Base-by-base conservation (phyloP, 2,329 filamentous ascomycete genomes). In the Ramularia collo-cygni region DNA sequence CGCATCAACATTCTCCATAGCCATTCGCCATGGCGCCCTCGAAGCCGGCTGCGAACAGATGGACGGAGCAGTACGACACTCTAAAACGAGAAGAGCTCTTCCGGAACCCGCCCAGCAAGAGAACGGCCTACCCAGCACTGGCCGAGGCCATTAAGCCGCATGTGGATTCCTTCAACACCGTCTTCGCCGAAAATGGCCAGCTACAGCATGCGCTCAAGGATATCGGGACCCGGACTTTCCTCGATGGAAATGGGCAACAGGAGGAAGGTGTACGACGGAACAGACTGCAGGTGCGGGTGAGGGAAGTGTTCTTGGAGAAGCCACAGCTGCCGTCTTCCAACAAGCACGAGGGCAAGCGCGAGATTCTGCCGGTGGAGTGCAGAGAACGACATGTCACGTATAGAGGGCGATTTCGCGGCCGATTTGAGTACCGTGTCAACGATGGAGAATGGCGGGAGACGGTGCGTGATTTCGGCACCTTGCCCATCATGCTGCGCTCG, bases 351-450 rank as follows among this genome's bases (percentile, higher is more conserved):
- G 79, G 76, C 54, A 86, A 86, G 63, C 77, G 92, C 60, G 85
- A 92, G 57, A 86, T 98, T 52, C 77, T 88, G 44, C 92, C 92
- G 0, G 79, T 90, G 27, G 92, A 98, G 68, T 95, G 88, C 68
- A 79, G 92, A 72, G 90, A 98, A 68, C 79, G 92, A 32, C 90
- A 96, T 71, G 79, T 79, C 38, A 87, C 89, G 19, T 98, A 98
- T 65, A 75, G 88, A 59, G 92, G 90, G 42, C 86, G 83, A 63
- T 75, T 98, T 51, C 80, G 81, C 38, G 87, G 83, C 6, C 82
- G 83, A 12, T 73, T 98, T 36, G 86, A 95, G 61, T 95, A 85
- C 61, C 77, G 75, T 49, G 75, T 98, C 56, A 96, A 96, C 62
- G 79, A 86, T 64, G 87, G 83, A 37, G 85, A 94, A 51, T 82